A percentile compares a stretch with the other conserved stretches of the same genome.
These are phyloP conservation scores for Triadica sebifera DNA, from an alignment of 345 rosid genomes.

Conservation along the genomic window DNA sequence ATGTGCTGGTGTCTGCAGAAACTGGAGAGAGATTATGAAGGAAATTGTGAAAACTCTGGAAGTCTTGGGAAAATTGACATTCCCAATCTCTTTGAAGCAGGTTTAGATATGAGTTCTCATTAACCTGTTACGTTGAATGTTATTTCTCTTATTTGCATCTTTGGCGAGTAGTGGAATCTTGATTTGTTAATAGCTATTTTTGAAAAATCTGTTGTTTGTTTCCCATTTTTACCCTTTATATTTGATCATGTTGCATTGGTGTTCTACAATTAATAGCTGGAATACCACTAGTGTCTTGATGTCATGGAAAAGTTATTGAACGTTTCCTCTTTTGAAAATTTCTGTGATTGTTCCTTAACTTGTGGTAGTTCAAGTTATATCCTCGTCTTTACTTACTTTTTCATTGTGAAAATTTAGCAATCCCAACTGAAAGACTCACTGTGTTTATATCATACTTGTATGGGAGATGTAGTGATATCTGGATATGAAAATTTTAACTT, in stretches of 20 bases:
- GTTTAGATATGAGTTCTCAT: conserved; percentile 24
- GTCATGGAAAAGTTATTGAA: neutral
- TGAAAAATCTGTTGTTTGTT: neutral
- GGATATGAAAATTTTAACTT: neutral
- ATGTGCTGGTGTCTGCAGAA: conserved; percentile 90
- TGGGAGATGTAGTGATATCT: neutral
- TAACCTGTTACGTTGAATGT: neutral
- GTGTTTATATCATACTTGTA: neutral
- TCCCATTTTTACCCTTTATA: neutral
- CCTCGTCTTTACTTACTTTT: neutral
- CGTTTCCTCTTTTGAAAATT: neutral
- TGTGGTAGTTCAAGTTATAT: neutral
- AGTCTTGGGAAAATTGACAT: conserved; percentile 65
- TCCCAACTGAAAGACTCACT: neutral
- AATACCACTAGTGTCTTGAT: neutral
- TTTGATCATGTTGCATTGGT: neutral
- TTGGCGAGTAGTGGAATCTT: neutral
- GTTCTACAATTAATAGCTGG: neutral
- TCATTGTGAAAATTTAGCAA: neutral
- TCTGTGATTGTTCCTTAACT: neutral
- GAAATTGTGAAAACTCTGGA: conserved; percentile 80
- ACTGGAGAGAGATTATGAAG: conserved; percentile 86
- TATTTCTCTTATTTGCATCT: neutral
- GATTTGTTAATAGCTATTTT: neutral
- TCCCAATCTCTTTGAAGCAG: conserved; percentile 92